phyloP scores from a whole-genome alignment of 352 stramenopile species.

The Phytophthora parvispora region DNA sequence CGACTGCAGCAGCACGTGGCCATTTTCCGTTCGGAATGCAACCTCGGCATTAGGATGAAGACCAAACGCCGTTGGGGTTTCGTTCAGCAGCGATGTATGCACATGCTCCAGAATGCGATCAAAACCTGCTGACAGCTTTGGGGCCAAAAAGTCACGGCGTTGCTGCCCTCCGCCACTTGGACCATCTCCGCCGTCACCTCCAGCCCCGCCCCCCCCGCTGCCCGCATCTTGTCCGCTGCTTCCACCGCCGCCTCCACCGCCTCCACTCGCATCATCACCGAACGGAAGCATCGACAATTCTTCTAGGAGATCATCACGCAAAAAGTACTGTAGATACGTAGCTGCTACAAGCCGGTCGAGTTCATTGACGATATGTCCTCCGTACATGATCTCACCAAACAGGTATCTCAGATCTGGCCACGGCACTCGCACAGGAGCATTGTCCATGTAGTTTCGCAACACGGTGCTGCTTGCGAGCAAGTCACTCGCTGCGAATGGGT shows the following conservation, averaged over 20 bases:
- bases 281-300: slow-evolving; percentile 93
- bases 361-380: slow-evolving; percentile 90
- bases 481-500: slow-evolving; percentile 92
- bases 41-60: slow-evolving; percentile 96
- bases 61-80: slow-evolving; percentile 91
- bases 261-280: slow-evolving; percentile 59
- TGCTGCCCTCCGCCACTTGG: slow-evolving; percentile 31
- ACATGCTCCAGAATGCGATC: slow-evolving; percentile 93
- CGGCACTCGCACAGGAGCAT: slow-evolving; percentile 85
- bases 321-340: slow-evolving; percentile 91
- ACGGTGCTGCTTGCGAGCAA: slow-evolving; percentile 87
- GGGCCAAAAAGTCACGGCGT: slow-evolving; percentile 73
- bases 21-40: slow-evolving; percentile 90
- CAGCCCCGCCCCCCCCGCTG: slow-evolving; percentile 20
- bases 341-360: slow-evolving; percentile 81
- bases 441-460: slow-evolving; percentile 95
- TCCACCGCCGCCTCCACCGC: slow-evolving; percentile 18
- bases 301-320: slow-evolving; percentile 91
- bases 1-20: slow-evolving; percentile 79
- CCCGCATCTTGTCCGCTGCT: slow-evolving; percentile 35
- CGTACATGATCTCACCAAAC: slow-evolving; percentile 93
- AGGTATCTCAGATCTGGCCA: slow-evolving; percentile 93
- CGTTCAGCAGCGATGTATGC: slow-evolving; percentile 79
- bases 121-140: slow-evolving; percentile 74
- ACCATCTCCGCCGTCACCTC: slow-evolving; percentile 27